Base-by-base conservation (phyloP, 1,139 yeast species). In the Suhomyces wounanorum region DNA sequence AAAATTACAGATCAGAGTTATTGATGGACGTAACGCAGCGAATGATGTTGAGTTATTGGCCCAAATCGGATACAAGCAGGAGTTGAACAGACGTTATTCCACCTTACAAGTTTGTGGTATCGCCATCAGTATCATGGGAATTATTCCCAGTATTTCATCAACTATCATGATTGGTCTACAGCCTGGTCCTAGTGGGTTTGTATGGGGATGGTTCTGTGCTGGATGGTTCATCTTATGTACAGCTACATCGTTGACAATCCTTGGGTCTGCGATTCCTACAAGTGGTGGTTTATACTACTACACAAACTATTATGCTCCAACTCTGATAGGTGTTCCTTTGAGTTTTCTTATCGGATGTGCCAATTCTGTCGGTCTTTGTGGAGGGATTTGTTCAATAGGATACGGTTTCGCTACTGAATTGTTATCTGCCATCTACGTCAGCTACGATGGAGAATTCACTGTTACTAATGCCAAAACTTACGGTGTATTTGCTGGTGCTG, bases 121-220 rank as follows among this genome's bases (percentile, higher is more conserved):
- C 46, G 82, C 83, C 1, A 78, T 77, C 53, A 72, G 79, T 16
- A 79, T 79, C 51, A 79, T 79, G 83, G 83, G 82, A 4, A 63
- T 79, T 43, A 62, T 79, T 21, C 83, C 83, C 1, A 70, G 78
- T 23, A 73, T 79, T 52, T 69, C 78, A 1, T 73, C 81, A 0
- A 64, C 70, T 33, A 55, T 76, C 3, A 61, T 63, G 14, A 56
- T 69, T 5, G 81, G 81, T 8, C 50, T 60, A 47, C 69, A 77
- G 25, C 83, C 82, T 16, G 85, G 85, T 2, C 78, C 83, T 3
- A 82, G 77, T 16, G 79, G 85, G 5, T 74, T 83, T 23, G 79
- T 84, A 13, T 86, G 90, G 89, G 89, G 90, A 49, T 86, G 90
- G 89, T 75, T 85, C 51, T 71, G 78, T 47, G 79, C 84, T 43